Percentiles rank a stretch among this genome's conserved stretches.
These are phyloP conservation scores for Cladosporium colombiae DNA, from an alignment of 2,329 filamentous ascomycete species.

Conservation along the genomic window DNA sequence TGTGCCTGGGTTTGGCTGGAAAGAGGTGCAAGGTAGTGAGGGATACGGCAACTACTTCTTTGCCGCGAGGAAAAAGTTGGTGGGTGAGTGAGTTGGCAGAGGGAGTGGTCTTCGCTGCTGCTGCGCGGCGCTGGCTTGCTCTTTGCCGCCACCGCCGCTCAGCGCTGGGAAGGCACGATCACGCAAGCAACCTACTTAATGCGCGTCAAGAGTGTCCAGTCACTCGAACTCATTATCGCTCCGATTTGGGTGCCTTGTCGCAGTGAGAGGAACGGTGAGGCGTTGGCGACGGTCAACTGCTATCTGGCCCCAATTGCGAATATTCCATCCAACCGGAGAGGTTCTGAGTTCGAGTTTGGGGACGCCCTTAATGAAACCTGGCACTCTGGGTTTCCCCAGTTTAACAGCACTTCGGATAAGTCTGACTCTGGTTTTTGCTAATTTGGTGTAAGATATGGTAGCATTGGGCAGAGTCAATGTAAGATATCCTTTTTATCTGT, in stretches of 20 bases:
- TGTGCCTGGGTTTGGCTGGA: slow-evolving; percentile 89
- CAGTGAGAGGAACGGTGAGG: background rate
- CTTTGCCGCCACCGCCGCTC: background rate
- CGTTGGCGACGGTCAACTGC: background rate
- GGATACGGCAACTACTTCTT: slow-evolving; percentile 96
- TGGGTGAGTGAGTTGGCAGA: slow-evolving; percentile 3
- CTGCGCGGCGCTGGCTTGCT: background rate
- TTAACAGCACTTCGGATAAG: background rate
- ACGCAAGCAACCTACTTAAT: background rate
- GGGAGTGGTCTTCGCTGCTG: background rate
- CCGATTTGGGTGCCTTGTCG: background rate
- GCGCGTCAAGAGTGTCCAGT: background rate
- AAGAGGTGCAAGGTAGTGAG: slow-evolving; percentile 76
- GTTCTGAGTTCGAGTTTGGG: background rate
- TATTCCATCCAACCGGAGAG: background rate
- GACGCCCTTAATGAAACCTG: background rate
- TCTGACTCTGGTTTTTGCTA: background rate
- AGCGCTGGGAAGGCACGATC: background rate
- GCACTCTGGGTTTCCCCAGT: background rate
- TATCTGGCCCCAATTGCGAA: background rate
- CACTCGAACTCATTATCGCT: background rate
- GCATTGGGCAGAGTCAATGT: background rate
- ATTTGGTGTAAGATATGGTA: background rate
- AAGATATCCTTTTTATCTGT: background rate
- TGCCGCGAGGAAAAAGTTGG: slow-evolving; percentile 63